Base-by-base conservation (phyloP, 768 basidiomycete genomes). In the Panaeolus cyanescens region DNA sequence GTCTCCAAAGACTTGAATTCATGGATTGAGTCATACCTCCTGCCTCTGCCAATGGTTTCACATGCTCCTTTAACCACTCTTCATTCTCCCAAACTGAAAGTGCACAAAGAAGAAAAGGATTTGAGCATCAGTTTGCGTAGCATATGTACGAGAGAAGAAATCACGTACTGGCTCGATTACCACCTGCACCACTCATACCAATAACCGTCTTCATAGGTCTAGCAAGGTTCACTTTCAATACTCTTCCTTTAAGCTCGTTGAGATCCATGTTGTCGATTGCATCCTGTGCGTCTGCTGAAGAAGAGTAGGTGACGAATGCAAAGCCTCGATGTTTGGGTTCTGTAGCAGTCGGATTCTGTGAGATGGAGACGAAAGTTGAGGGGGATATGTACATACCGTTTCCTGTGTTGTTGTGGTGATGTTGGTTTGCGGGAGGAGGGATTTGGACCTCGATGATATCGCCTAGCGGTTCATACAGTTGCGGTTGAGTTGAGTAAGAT, bases 221-320 rank as follows among this genome's bases (percentile, higher is more conserved):
- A 8, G 96, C 95, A 37, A 95, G 74, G 71, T 92, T 96, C 54
- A 89, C 94, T 77, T 89, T 92, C 63, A 92, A 75, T 56, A 91
- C 88, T 61, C 84, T 85, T 55, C 88, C 93, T 55, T 79, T 83
- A 61, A 92, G 80, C 71, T 96, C 95, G 70, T 96, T 97, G 75
- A 96, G 79, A 75, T 99, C 95, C 93, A 95, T 98, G 77, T 99
- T 99, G 80, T 99, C 96, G 62, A 98, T 96, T 30, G 96, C 96
- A 72, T 98, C 96, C 70, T 93, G 91, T 4, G 96, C 95, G 74
- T 96, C 94, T 22, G 84, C 83, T 8, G 91, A 71, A 6, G 89
- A 90, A 10, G 87, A 77, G 72, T 86, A 99, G 1, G 95, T 95
- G 54, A 98, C 85, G 71, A 98, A 98, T 8, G 90, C 96, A 77